Evolutionary conservation across 1,284 basidiomycete species (phyloP).

Genomic region (Mycena citricolor): DNA sequence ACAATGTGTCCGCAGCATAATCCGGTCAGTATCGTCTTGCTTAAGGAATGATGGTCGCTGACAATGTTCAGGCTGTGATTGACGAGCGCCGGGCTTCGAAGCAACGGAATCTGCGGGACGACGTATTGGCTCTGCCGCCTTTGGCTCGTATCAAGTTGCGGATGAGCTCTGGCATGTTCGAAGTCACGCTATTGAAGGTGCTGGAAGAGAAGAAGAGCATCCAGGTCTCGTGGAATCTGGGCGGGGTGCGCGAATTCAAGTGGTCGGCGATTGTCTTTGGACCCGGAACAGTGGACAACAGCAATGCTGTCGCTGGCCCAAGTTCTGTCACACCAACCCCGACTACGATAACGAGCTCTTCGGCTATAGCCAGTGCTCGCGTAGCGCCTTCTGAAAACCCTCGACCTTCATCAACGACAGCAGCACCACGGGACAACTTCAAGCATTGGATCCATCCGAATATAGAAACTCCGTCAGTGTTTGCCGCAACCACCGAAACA

Average conservation of each 20-base stretch:
- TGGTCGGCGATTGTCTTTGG: conserved; percentile 78
- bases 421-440: too few relatives aligned
- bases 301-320: too few relatives aligned
- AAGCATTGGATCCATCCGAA: too few relatives aligned
- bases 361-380: too few relatives aligned
- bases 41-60: conserved; percentile 5
- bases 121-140: conserved; percentile 63
- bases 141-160: conserved; percentile 81
- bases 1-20: conserved; percentile 81
- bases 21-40: conserved; percentile 54
- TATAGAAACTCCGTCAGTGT: too few relatives aligned
- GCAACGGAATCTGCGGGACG: conserved; percentile 63
- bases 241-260: conserved; percentile 69
- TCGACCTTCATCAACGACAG: too few relatives aligned
- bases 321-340: too few relatives aligned
- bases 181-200: conserved; percentile 72
- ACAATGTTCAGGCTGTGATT: conserved; percentile 52
- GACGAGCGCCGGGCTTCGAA: conserved; percentile 71
- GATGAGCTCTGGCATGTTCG: conserved; percentile 74
- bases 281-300: too few relatives aligned
- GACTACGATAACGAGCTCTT: too few relatives aligned
- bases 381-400: too few relatives aligned
- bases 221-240: conserved; percentile 79
- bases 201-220: conserved; percentile 67
- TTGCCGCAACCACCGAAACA: too few relatives aligned